phyloP scores from a whole-genome alignment of 2,329 filamentous ascomycete species.

The Penicillium sp. region DNA sequence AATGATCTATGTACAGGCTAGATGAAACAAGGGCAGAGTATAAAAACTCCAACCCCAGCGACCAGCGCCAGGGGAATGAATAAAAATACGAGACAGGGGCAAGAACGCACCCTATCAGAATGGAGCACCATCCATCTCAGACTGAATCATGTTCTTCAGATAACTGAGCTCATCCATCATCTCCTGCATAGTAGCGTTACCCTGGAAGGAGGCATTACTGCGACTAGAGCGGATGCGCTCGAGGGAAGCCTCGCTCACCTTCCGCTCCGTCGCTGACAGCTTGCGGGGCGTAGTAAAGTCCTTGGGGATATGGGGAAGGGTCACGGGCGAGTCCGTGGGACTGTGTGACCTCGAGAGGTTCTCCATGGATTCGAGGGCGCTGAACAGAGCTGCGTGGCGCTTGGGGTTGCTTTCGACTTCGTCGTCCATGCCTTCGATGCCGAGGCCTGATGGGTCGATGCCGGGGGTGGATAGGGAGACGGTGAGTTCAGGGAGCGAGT shows the following conservation, averaged over 20 bases:
- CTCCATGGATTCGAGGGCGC: slow-evolving; percentile 32
- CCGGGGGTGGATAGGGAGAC: slow-evolving; percentile 29
- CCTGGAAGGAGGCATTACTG: slow-evolving; percentile 23
- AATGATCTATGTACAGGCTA: slow-evolving; percentile 4
- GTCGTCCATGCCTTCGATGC: slow-evolving; percentile 35
- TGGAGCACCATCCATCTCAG: slow-evolving; percentile 28
- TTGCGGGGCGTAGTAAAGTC: slow-evolving; percentile 1
- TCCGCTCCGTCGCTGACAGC: background rate
- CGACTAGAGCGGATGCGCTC: slow-evolving; percentile 14
- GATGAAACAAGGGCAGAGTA: slow-evolving; percentile 6
- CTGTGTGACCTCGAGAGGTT: slow-evolving; percentile 28
- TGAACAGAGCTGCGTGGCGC: slow-evolving; percentile 40
- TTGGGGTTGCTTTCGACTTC: slow-evolving; percentile 39
- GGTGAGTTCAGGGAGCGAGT: slow-evolving; percentile 28
- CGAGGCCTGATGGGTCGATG: slow-evolving; percentile 34
- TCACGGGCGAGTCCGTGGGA: slow-evolving; percentile 25
- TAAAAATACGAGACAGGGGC: background rate
- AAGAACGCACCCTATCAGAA: slow-evolving; percentile 8
- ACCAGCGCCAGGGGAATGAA: slow-evolving; percentile 18
- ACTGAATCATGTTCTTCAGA: slow-evolving; percentile 50
- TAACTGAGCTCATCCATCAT: slow-evolving; percentile 56
- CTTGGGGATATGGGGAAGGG: slow-evolving; percentile 21
- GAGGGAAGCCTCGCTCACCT: slow-evolving; percentile 6
- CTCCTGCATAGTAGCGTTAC: slow-evolving; percentile 48
- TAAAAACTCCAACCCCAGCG: slow-evolving; percentile 4